Evolutionary conservation across 192 early-diverging fungal genomes (phyloP), one percentile per base, ranked within the genome.

Genomic region (Umbelopsis vinacea): DNA sequence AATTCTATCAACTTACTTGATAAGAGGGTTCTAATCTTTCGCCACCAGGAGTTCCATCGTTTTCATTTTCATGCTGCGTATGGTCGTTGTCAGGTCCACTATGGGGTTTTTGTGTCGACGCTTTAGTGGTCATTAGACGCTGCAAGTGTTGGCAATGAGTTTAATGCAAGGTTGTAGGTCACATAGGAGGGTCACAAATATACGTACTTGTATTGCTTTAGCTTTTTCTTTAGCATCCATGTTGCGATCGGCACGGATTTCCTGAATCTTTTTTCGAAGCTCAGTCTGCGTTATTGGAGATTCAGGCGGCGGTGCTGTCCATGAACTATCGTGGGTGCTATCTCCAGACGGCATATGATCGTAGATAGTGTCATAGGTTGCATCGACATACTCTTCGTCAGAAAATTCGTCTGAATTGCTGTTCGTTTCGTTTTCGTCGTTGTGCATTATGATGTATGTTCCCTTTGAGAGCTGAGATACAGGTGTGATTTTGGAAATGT

Each of bases 151-250:
- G 40, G 6, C 40, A 43, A 11, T 43, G 11, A 7, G 40, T 0
- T 43, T 43, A 43, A 43, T 7, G 40, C 6, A 43, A 43, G 8
- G 40, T 43, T 43, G 40, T 43, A 43, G 40, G 40, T 67, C 24
- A 54, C 23, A 15, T 7, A 29, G 3, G 11, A 15, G 10, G 24
- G 37, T 17, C 14, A 45, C 37, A 26, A 17, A 55, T 40, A 15
- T 11, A 57, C 54, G 43, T 80, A 91, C 91, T 86, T 93, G 92
- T n/a, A 94, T 91, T 67, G 80, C 78, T 71, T 79, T 82, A 14
- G 91, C 89, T 70, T 94, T 94, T 46, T 90, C 86, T n/a, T 75
- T 76, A 43, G 84, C 72, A 24, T 76, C 45, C 12, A 92, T 72
- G 14, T 66, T 21, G 14, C 71, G 60, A 70, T 93, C 82, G 26